Base-by-base conservation (phyloP, 2,329 filamentous ascomycete genomes). In the Cercospora nicotianae region DNA sequence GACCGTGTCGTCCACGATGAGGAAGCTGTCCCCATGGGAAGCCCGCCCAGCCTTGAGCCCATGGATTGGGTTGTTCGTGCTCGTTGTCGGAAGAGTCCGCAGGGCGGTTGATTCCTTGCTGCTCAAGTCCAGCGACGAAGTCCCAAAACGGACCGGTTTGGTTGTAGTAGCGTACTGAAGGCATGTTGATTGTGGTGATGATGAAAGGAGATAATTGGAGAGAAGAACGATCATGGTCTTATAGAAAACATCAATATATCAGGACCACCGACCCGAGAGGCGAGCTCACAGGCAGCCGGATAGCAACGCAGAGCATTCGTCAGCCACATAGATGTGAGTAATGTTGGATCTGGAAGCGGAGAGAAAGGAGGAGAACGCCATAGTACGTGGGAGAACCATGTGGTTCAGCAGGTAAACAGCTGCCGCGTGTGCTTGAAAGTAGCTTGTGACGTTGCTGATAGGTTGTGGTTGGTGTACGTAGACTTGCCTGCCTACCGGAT, bases 121-220 rank as follows among this genome's bases (percentile, higher is more conserved):
- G 78, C 71, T 87, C 84, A 12, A 87, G 79, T 69, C 77, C 79
- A 63, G 83, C 80, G 63, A 87, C 72, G 68, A 84, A 85, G 75
- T 87, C 84, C 85, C 86, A 87, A 75, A 87, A 86, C 62, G 84
- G 83, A 72, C 82, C 80, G 4, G 81, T 81, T 65, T 83, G 80
- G 67, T 86, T 86, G 79, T 85, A 81, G 75, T 85, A 83, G 67
- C 81, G 80, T 68, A 86, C 78, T 71, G 83, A 83, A 74, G 85
- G 82, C 85, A 87, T 87, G 66, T 75, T 82, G 72, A 60, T 71
- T 69, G 60, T 72, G 63, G 39, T 70, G 45, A 60, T 69, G 67
- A 48, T 67, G 66, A 69, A 23, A 67, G 45, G 30, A 66, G 31
- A 13, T 62, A 36, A 1, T 39, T 13, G 12, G 18, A 7, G 31